These are phyloP conservation scores for Verticillium klebahnii DNA, from an alignment of 2,329 filamentous ascomycete genomes.

Conservation along the genomic window DNA sequence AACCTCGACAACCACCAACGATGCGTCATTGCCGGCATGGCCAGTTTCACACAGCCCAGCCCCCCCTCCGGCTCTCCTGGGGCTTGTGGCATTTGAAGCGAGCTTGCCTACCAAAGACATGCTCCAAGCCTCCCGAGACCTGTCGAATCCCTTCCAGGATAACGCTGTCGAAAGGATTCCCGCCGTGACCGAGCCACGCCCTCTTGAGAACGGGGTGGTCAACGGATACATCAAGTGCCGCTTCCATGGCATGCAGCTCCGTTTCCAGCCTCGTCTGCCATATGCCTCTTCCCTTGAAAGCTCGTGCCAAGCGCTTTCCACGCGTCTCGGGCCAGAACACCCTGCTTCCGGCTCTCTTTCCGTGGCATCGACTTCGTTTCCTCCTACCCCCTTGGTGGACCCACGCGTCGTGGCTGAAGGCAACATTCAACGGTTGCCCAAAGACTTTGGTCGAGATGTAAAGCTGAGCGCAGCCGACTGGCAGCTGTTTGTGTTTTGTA, in stretches of 20 bases:
- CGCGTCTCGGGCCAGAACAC: neutral
- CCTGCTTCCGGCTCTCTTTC: neutral
- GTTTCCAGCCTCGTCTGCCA: neutral
- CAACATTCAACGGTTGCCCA: neutral
- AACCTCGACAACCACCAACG: neutral
- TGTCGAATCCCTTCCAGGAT: constrained; percentile 10
- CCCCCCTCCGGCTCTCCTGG: neutral
- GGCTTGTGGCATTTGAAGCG: neutral
- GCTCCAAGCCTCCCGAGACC: neutral
- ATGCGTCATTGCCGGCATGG: neutral
- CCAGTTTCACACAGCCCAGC: neutral
- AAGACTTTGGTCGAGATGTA: neutral
- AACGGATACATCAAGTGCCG: constrained; percentile 12
- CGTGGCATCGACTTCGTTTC: neutral
- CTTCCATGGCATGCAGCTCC: neutral
- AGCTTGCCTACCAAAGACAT: neutral
- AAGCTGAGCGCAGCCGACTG: neutral
- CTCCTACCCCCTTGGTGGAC: neutral
- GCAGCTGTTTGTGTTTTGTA: neutral
- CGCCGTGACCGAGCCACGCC: neutral
- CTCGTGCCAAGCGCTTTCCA: neutral
- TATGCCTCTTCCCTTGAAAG: neutral
- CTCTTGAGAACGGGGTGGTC: neutral
- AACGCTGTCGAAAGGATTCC: constrained; percentile 7
- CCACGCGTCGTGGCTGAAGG: neutral